These are phyloP conservation scores for Pleurostoma richardsiae DNA, from an alignment of 2,329 filamentous ascomycete species.

Conservation along the genomic window DNA sequence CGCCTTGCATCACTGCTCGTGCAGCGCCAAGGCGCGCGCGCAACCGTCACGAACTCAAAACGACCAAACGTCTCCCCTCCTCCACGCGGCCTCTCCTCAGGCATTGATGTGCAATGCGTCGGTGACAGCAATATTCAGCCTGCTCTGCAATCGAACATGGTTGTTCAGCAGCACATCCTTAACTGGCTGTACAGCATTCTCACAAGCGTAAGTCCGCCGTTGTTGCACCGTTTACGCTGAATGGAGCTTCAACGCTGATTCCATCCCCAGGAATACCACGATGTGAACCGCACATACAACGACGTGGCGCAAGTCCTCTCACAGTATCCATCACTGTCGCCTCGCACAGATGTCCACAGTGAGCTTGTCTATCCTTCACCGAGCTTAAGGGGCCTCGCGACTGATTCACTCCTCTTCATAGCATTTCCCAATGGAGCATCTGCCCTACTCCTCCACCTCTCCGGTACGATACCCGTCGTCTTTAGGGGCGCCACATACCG, in stretches of 20 bases:
- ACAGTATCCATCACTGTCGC: slow-evolving; percentile 72
- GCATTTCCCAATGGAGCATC: slow-evolving; percentile 86
- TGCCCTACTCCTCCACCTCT: slow-evolving; percentile 78
- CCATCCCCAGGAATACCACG: slow-evolving; percentile 72
- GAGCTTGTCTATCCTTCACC: slow-evolving; percentile 24
- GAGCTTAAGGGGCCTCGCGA: not conserved
- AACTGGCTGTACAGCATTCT: slow-evolving; percentile 95
- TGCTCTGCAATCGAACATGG: slow-evolving; percentile 36
- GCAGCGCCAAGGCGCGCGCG: not conserved
- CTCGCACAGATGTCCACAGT: slow-evolving; percentile 95
- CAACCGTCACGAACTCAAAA: not conserved
- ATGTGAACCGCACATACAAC: slow-evolving; percentile 88
- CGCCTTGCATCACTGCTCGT: not conserved
- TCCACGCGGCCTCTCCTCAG: not conserved
- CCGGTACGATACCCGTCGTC: slow-evolving; percentile 82
- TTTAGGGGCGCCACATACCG: slow-evolving; percentile 88
- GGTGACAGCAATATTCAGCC: slow-evolving; percentile 5
- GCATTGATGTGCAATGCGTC: slow-evolving; percentile 6
- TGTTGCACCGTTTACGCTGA: not conserved
- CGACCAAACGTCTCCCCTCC: not conserved
- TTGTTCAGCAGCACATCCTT: slow-evolving; percentile 82
- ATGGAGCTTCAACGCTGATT: slow-evolving; percentile 5
- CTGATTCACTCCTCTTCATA: slow-evolving; percentile 26
- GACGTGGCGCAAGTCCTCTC: slow-evolving; percentile 81
- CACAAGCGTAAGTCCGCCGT: slow-evolving; percentile 54